Percentiles rank a stretch among this genome's conserved stretches.
Conservation (phyloP, 768 basidiomycete genomes). For the Pleurotus djamor region DNA sequence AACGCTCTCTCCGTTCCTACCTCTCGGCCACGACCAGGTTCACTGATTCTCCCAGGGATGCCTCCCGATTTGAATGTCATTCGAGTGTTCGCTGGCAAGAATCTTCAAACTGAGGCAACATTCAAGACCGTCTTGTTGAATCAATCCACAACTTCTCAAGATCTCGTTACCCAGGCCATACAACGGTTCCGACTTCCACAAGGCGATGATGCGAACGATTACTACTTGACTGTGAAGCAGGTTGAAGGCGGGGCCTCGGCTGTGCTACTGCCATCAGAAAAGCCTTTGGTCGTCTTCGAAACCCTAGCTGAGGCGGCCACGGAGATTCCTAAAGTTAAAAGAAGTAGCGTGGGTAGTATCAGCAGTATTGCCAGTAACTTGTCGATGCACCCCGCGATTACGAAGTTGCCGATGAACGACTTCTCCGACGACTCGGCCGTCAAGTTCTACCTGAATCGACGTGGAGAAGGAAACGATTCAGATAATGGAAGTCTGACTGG, state of each 20-base stretch:
- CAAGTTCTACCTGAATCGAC: constrained; percentile 91
- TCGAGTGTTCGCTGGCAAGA: constrained; percentile 91
- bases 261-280: constrained; percentile 65
- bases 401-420: constrained; percentile 93
- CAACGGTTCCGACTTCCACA: constrained; percentile 87
- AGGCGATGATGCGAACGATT: constrained; percentile 59
- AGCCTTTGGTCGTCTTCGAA: constrained; percentile 90
- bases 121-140: constrained; percentile 98
- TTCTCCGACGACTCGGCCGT: constrained; percentile 97
- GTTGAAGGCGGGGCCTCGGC: constrained; percentile 86
- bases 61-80: constrained; percentile 89
- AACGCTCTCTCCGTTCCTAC: constrained; percentile 48
- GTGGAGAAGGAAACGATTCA: constrained; percentile 21
- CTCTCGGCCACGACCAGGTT: constrained; percentile 70
- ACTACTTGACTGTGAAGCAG: constrained; percentile 92
- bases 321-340: constrained; percentile 85
- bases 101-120: constrained; percentile 90
- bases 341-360: constrained; percentile 92
- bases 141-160: constrained; percentile 76
- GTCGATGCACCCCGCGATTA: constrained; percentile 94
- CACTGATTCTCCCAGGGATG: constrained; percentile 65
- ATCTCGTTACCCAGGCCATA: constrained; percentile 88
- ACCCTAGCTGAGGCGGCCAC: constrained; percentile 76
- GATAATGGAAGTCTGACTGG: constrained; percentile 23
- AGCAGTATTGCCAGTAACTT: constrained; percentile 91